Conservation (phyloP, 495 filamentous ascomycete species). For the Beverwykella pulmonaria region DNA sequence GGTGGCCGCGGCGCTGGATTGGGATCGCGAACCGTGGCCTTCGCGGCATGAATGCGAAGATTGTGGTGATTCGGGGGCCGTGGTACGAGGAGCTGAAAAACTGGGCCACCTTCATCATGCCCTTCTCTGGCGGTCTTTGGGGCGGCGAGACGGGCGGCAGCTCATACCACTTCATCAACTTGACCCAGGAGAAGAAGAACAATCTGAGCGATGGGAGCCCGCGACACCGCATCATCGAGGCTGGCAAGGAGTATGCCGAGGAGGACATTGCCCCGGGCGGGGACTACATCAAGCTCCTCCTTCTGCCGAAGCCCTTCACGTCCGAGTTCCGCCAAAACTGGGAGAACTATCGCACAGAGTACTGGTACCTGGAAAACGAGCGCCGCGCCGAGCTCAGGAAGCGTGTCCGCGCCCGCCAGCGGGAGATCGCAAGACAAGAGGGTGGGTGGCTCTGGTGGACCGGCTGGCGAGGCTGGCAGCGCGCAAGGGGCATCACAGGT, state of each 20-base stretch:
- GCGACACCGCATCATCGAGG: conserved; percentile 21
- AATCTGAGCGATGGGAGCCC: conserved; percentile 17
- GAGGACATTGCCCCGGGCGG: conserved; percentile 89
- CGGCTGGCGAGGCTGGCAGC: conserved; percentile 63
- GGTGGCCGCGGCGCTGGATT: conserved; percentile 93
- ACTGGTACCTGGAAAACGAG: conserved; percentile 97
- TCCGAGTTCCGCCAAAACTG: conserved; percentile 96
- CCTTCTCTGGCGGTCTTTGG: conserved; percentile 50
- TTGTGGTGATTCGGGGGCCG: conserved; percentile 81
- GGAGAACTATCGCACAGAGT: conserved; percentile 89
- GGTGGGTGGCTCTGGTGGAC: conserved; percentile 84
- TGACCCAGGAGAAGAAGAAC: conserved; percentile 30
- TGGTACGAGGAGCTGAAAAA: conserved; percentile 78
- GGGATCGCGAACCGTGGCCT: conserved; percentile 85
- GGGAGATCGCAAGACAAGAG: conserved; percentile 64
- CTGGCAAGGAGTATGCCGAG: conserved; percentile 46
- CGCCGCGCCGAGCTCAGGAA: conserved; percentile 71
- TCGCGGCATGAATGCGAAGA: conserved; percentile 89
- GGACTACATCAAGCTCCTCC: conserved; percentile 84
- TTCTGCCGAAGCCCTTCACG: conserved; percentile 93
- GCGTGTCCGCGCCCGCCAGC: conserved; percentile 66
- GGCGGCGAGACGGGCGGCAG: conserved; percentile 26
- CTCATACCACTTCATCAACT: conserved; percentile 37
- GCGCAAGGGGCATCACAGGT: conserved; percentile 21
- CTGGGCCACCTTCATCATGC: conserved; percentile 73